Conservation (phyloP, 768 basidiomycete species). For the Mycena rebaudengoi region DNA sequence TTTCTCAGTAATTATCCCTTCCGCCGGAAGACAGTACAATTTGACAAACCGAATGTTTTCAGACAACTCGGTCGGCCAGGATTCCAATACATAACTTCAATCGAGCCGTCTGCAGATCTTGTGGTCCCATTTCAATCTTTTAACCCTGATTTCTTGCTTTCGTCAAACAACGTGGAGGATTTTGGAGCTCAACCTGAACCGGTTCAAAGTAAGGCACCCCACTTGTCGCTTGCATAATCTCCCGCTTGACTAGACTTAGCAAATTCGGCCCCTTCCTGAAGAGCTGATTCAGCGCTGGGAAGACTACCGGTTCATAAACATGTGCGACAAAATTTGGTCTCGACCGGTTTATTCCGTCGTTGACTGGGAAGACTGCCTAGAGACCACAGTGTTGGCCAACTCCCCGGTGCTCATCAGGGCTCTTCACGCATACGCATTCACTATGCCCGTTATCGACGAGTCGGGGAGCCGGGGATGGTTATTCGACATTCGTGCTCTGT, state of each 20-base stretch:
- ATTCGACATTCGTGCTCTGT: too few species aligned
- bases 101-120: neutral
- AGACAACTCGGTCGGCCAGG: neutral
- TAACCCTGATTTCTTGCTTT: neutral
- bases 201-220: neutral
- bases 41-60: neutral
- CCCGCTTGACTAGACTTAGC: neutral
- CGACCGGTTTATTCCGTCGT: too few species aligned
- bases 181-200: neutral
- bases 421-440: too few species aligned
- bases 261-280: neutral
- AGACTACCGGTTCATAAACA: neutral
- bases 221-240: too few species aligned
- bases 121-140: neutral
- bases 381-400: too few species aligned
- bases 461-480: too few species aligned
- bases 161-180: too few species aligned
- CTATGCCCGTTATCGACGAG: too few species aligned
- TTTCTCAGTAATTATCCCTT: neutral
- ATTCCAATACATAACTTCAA: neutral
- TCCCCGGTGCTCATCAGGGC: too few species aligned
- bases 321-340: too few species aligned
- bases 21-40: neutral
- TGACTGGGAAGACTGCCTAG: too few species aligned
- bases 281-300: neutral